Conservation (phyloP, 306 rosid genomes). For the Dalbergia cultrata region DNA sequence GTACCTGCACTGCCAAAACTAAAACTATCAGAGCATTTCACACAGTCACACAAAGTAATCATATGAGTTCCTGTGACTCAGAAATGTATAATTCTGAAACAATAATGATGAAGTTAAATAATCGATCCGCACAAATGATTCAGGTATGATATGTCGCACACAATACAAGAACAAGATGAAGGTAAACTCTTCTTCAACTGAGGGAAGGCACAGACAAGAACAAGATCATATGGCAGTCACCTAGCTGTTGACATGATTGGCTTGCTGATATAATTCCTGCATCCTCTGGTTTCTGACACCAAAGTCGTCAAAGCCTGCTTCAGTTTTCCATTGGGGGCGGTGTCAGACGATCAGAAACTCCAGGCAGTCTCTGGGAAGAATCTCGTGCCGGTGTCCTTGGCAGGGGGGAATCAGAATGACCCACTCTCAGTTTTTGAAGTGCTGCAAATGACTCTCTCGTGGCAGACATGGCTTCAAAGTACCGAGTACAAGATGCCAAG, state of each 20-base stretch:
- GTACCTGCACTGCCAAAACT: background rate
- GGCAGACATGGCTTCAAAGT: constrained; percentile 98
- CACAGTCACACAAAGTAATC: background rate
- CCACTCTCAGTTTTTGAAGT: constrained; percentile 87
- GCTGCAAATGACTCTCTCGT: constrained; percentile 95
- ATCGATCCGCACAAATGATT: constrained; percentile 37
- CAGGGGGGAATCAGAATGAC: constrained; percentile 57
- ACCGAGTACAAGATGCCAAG: constrained; percentile 92
- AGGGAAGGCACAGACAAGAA: constrained; percentile 59
- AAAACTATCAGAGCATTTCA: constrained; percentile 1
- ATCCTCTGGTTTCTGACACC: constrained; percentile 61
- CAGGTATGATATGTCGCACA: constrained; percentile 36
- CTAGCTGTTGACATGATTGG: constrained; percentile 51
- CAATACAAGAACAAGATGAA: constrained; percentile 18
- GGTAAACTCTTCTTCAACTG: constrained; percentile 58
- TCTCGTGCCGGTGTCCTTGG: constrained; percentile 70
- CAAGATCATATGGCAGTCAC: constrained; percentile 52
- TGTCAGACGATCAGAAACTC: constrained; percentile 67
- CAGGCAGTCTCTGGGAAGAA: constrained; percentile 61
- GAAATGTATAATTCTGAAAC: constrained; percentile 25
- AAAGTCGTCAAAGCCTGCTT: constrained; percentile 68
- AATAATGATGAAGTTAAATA: constrained; percentile 15
- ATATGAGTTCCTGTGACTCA: background rate
- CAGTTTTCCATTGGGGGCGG: constrained; percentile 77
- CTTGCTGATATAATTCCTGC: constrained; percentile 53